Evolutionary conservation across 257 asterid genomes (phyloP).

Genomic region (Solanum neorickii): DNA sequence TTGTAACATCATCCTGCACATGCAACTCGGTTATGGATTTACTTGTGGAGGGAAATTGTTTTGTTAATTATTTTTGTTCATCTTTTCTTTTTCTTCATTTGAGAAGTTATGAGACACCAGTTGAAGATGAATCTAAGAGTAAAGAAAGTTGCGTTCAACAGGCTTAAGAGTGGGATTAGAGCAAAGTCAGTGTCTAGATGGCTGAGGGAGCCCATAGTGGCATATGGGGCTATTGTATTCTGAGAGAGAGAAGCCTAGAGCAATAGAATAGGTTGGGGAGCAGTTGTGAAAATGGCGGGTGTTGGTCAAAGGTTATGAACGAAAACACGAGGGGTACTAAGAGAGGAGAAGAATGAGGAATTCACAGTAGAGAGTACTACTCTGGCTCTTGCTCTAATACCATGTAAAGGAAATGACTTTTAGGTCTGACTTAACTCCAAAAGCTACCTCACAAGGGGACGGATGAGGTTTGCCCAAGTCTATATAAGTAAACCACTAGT

Average conservation of each 20-base stretch:
- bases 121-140: neutral
- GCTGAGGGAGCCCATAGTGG: neutral
- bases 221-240: neutral
- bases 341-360: neutral
- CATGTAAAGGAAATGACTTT: neutral
- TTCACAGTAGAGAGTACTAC: neutral
- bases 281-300: neutral
- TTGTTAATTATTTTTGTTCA: neutral
- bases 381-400: neutral
- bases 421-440: neutral
- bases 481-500: neutral
- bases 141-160: neutral
- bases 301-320: neutral
- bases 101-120: neutral
- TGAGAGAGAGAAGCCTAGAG: neutral
- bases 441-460: neutral
- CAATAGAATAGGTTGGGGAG: neutral
- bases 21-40: neutral
- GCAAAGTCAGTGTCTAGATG: neutral
- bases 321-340: neutral
- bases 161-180: neutral
- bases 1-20: neutral
- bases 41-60: neutral
- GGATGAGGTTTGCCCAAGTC: neutral
- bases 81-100: neutral